Conservation (phyloP, 2,329 filamentous ascomycete species). For the Fusarium transvaalense region DNA sequence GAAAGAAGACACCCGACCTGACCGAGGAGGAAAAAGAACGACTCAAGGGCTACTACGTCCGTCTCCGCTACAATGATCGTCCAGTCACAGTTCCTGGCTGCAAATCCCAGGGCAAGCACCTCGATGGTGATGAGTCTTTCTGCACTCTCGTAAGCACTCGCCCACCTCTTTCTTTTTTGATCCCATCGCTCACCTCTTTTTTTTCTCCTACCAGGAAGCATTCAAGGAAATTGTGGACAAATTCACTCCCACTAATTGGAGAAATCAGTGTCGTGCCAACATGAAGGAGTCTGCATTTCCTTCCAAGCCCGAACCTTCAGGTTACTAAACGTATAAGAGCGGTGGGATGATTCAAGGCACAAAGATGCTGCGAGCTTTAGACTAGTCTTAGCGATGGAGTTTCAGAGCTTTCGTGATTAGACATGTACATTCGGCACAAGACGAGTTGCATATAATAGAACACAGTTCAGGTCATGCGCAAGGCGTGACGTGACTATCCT, state of each 20-base stretch:
- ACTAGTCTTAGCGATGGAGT: not conserved
- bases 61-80: slow-evolving; percentile 90
- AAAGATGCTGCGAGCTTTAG: not conserved
- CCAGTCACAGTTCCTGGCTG: slow-evolving; percentile 88
- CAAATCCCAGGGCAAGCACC: slow-evolving; percentile 79
- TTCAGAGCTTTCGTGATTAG: slow-evolving; percentile 1
- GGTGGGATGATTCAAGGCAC: not conserved
- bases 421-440: not conserved
- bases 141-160: slow-evolving; percentile 79
- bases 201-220: slow-evolving; percentile 78
- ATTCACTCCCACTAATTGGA: slow-evolving; percentile 87
- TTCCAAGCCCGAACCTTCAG: slow-evolving; percentile 64
- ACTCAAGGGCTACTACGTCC: slow-evolving; percentile 84
- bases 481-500: not conserved
- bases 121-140: slow-evolving; percentile 87
- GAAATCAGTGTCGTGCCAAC: slow-evolving; percentile 63
- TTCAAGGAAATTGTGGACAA: slow-evolving; percentile 95
- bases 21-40: slow-evolving; percentile 67
- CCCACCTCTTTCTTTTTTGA: not conserved
- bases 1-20: slow-evolving; percentile 70
- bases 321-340: slow-evolving; percentile 50
- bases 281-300: slow-evolving; percentile 60
- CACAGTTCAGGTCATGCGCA: not conserved
- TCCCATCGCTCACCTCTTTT: slow-evolving; percentile 4
- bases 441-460: not conserved